Evolutionary conservation across 257 asterid genomes (phyloP).

Genomic region (Craterostigma plantagineum): DNA sequence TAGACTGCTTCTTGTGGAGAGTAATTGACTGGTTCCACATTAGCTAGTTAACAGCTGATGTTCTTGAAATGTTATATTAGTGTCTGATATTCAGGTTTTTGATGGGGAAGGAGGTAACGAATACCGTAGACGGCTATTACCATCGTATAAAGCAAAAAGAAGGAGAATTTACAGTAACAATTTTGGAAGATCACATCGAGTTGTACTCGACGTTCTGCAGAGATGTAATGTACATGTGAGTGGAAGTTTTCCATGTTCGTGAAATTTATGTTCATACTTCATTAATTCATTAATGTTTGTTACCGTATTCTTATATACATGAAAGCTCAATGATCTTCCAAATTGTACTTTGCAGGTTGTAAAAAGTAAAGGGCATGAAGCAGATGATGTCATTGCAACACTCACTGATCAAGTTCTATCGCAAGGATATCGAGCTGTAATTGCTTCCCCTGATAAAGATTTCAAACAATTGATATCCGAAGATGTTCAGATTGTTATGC

Average conservation of each 20-base stretch:
- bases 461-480: constrained; percentile 82
- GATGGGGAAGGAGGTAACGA: constrained; percentile 89
- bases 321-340: neutral
- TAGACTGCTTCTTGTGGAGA: too few species aligned
- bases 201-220: constrained; percentile 46
- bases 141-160: constrained; percentile 79
- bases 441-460: constrained; percentile 97
- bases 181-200: constrained; percentile 38
- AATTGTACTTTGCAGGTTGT: constrained; percentile 39
- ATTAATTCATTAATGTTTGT: too few species aligned
- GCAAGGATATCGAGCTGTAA: constrained; percentile 53
- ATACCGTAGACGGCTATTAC: constrained; percentile 51
- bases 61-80: neutral
- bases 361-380: constrained; percentile 67
- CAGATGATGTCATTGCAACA: constrained; percentile 88
- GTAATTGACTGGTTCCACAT: neutral
- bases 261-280: too few species aligned
- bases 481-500: constrained; percentile 83
- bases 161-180: constrained; percentile 21
- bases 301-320: neutral
- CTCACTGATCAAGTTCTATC: constrained; percentile 52
- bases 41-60: neutral
- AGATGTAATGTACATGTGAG: constrained; percentile 82
- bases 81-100: constrained; percentile 34
- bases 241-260: constrained; percentile 8